phyloP scores from a whole-genome alignment of 345 rosid species.

The Abelmoschus esculentus region DNA sequence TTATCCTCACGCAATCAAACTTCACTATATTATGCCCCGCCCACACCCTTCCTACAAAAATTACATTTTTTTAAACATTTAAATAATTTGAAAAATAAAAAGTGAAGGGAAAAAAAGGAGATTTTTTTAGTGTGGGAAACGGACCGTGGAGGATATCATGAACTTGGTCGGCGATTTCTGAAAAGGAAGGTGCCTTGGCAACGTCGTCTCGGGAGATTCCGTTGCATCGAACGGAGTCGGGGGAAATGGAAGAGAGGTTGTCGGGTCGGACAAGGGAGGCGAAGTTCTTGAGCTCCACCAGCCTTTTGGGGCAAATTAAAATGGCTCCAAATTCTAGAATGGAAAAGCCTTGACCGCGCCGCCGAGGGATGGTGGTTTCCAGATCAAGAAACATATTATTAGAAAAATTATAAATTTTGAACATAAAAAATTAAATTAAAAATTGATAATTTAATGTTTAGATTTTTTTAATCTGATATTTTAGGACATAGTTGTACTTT shows the following conservation, averaged over 20 bases:
- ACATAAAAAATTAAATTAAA: too few relatives aligned
- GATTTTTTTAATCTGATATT: too few relatives aligned
- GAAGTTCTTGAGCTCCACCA: slow-evolving; percentile 58
- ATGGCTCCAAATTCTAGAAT: slow-evolving; percentile 87
- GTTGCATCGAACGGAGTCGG: slow-evolving; percentile 52
- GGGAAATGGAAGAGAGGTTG: slow-evolving; percentile 51
- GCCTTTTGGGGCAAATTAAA: slow-evolving; percentile 69
- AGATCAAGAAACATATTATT: slow-evolving; percentile 88
- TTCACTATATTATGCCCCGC: slow-evolving; percentile 86
- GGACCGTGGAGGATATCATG: slow-evolving; percentile 77
- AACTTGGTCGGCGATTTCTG: slow-evolving; percentile 64
- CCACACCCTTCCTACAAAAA: slow-evolving; percentile 73
- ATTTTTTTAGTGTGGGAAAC: not conserved
- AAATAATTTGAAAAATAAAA: not conserved
- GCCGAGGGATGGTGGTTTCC: slow-evolving; percentile 71
- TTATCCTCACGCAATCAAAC: slow-evolving; percentile 78
- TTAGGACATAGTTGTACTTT: too few relatives aligned
- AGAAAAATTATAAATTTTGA: too few relatives aligned
- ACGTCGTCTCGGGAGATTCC: slow-evolving; percentile 60
- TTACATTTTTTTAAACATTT: not conserved
- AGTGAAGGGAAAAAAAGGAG: not conserved
- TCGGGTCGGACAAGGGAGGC: slow-evolving; percentile 68
- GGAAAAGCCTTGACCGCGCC: slow-evolving; percentile 48
- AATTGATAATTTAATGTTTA: too few relatives aligned
- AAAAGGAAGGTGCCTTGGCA: slow-evolving; percentile 50